Conservation (phyloP, 208 protist genomes). For the Endotrypanum monterogeii region DNA sequence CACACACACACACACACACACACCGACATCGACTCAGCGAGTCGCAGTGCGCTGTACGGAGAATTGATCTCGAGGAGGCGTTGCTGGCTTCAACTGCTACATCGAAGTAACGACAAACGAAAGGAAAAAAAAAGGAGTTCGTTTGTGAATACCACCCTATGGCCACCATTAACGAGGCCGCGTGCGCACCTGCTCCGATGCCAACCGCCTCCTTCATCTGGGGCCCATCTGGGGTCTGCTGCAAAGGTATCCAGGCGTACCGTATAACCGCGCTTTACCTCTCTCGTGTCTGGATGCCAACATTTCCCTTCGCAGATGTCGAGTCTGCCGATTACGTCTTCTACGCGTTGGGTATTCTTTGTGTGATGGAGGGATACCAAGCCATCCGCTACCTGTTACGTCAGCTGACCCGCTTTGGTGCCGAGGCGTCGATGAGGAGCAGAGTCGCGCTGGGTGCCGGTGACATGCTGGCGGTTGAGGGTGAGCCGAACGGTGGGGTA, state of each 20-base stretch:
- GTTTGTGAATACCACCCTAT: not conserved
- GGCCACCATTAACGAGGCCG: not conserved
- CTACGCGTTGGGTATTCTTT: conserved; percentile 2
- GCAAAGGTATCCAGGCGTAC: conserved; percentile 14
- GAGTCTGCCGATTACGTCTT: conserved; percentile 26
- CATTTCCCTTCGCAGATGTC: conserved; percentile 12
- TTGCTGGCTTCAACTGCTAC: too few relatives aligned
- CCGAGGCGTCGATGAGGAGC: conserved; percentile 8
- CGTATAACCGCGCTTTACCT: conserved; percentile 12
- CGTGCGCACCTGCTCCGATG: not conserved
- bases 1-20: too few relatives aligned
- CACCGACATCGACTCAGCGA: too few relatives aligned
- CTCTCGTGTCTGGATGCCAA: conserved; percentile 20
- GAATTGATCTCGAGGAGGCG: too few relatives aligned
- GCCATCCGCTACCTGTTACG: conserved; percentile 20
- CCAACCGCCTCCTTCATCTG: not conserved
- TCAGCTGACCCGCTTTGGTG: conserved; percentile 24
- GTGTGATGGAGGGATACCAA: conserved; percentile 27
- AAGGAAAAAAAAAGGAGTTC: too few relatives aligned
- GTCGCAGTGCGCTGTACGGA: too few relatives aligned
- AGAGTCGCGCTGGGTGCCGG: not conserved
- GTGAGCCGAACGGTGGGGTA: not conserved
- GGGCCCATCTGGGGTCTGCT: not conserved
- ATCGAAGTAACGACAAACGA: too few relatives aligned
- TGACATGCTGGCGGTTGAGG: not conserved